Base-by-base conservation (phyloP, 805 yeast genomes). In the Saccharomyces eubayanus region DNA sequence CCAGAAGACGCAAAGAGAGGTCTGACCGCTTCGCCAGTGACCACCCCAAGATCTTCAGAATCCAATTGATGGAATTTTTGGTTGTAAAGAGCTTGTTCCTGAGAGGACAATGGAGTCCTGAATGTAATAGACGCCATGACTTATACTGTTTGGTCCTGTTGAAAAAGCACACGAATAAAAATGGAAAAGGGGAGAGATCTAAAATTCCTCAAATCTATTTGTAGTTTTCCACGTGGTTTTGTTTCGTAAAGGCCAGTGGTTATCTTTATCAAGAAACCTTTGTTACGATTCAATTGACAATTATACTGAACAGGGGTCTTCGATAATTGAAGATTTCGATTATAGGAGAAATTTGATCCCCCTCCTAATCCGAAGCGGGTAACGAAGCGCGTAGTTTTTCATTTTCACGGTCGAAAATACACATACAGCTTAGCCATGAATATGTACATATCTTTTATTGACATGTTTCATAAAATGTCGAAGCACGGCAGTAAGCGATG, bases 21-120 rank as follows among this genome's bases (percentile, higher is more conserved):
- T 59, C 94, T 81, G 11, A 96, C 88, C 43, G 84, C 82, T 41
- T 86, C 91, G 36, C 99, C 99, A 3, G 97, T 87, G 54, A 92
- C 86, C 30, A 85, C 77, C 5, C 96, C 96, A 47, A 85, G 72
- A 47, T 78, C 77, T 62, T 87, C 94, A 2, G 85, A 79, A 69
- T 94, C 99, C 61, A 92, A 76, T 47, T 85, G 76, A 57, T 80
- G 80, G 76, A 94, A 94, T 51, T 90, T 76, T 55, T 81, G 83
- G n/a, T 87, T 82, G 67, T 82, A 90, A 52, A 81, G 74, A 57
- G 76, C 75, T 68, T 85, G 82, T 71, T 94, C 99, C 56, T 89
- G 96, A 27, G 83, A 75, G 9, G 94, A 68, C 47, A 76, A 64
- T 5, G 78, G 77, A 49, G 71, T 72, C 49, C 66, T 69, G n/a